A percentile compares a stretch with the other conserved stretches of the same genome.
Evolutionary conservation across 148 eudicot species (phyloP).

Genomic region (Tetragonia tetragonoides): DNA sequence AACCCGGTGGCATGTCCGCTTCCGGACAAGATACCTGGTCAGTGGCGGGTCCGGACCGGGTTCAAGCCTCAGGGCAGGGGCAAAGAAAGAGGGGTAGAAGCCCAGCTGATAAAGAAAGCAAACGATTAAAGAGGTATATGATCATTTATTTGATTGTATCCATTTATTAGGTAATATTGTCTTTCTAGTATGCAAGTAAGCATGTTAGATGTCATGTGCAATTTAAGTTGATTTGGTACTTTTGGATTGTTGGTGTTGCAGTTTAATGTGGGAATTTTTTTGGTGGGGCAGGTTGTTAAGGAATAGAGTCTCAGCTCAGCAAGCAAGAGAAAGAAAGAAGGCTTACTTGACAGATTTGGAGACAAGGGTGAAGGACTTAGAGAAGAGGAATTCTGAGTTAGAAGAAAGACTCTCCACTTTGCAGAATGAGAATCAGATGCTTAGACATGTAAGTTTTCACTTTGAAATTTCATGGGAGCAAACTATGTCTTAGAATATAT

Average conservation of each 20-base stretch:
- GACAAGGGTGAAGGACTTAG: conserved; percentile 73
- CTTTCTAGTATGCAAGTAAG: not conserved
- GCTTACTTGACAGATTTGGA: conserved; percentile 82
- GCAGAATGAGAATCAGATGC: conserved; percentile 98
- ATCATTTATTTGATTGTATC: not conserved
- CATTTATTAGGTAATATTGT: not conserved
- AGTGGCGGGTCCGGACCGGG: conserved; percentile 43
- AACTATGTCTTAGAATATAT: not conserved
- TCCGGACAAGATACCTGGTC: conserved; percentile 57
- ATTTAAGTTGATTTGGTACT: conserved; percentile 1
- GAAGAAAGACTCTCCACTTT: conserved; percentile 84
- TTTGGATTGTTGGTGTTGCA: conserved; percentile 12
- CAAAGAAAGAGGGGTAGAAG: conserved; percentile 80
- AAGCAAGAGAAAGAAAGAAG: conserved; percentile 99
- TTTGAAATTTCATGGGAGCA: too few species aligned
- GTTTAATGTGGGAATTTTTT: not conserved
- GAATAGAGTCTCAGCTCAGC: conserved; percentile 98
- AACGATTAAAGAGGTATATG: conserved; percentile 77
- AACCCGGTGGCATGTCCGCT: conserved; percentile 42
- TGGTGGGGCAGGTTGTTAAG: conserved; percentile 66
- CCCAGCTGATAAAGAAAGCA: conserved; percentile 94
- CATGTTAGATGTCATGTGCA: not conserved
- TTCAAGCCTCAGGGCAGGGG: conserved; percentile 53
- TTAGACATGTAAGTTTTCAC: conserved; percentile 63
- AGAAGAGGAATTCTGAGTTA: conserved; percentile 82